Conservation (phyloP, 148 eudicot genomes). For the Hydrangea macrophylla region DNA sequence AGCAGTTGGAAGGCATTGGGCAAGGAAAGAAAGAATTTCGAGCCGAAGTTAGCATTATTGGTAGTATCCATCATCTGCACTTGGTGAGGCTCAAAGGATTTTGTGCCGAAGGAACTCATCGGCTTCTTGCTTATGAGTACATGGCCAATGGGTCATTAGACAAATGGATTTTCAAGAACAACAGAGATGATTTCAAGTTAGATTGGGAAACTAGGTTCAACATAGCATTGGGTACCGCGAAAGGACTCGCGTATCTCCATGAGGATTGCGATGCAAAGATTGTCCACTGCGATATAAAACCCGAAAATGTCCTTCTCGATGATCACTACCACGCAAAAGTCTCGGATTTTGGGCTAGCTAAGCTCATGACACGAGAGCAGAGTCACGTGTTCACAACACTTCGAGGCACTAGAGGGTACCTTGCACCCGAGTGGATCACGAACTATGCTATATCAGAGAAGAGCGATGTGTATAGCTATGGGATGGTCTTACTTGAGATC, state of each 20-base stretch:
- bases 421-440: constrained; percentile 97
- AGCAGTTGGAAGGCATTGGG: constrained; percentile 83
- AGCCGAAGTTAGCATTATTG: constrained; percentile 96
- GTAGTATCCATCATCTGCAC: constrained; percentile 90
- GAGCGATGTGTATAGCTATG: constrained; percentile 99
- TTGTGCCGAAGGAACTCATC: constrained; percentile 82
- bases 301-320: constrained; percentile 92
- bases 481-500: constrained; percentile 94
- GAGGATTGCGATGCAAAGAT: constrained; percentile 94
- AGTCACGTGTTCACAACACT: constrained; percentile 90
- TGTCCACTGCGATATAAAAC: constrained; percentile 92
- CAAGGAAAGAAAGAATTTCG: constrained; percentile 96
- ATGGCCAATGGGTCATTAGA: constrained; percentile 87
- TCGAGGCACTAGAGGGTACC: constrained; percentile 93
- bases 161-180: constrained; percentile 80
- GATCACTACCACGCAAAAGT: constrained; percentile 76
- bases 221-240: constrained; percentile 86
- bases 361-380: constrained; percentile 90
- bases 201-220: constrained; percentile 88
- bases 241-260: constrained; percentile 90
- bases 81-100: constrained; percentile 85
- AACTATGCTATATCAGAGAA: constrained; percentile 95
- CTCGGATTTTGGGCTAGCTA: constrained; percentile 93
- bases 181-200: constrained; percentile 37
- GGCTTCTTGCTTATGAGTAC: constrained; percentile 86